Conservation (phyloP, 495 filamentous ascomycete genomes). For the Penicillium salamii region DNA sequence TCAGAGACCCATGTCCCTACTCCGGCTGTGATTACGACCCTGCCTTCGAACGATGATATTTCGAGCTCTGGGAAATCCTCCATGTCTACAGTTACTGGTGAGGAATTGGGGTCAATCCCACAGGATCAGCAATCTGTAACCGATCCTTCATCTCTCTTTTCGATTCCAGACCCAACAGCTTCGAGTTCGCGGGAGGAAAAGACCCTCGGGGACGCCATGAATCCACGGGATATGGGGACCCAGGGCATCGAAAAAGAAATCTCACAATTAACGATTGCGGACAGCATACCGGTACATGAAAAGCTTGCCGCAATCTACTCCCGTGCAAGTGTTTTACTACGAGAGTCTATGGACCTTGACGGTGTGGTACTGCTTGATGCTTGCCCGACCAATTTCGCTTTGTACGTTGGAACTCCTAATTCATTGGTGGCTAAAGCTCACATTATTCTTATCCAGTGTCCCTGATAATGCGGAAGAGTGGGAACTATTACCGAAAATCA, state of each 20-base stretch:
- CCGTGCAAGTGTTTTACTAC: constrained; percentile 35
- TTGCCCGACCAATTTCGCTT: constrained; percentile 21
- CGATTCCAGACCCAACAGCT: constrained; percentile 6
- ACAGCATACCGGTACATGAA: constrained; percentile 8
- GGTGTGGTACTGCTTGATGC: constrained; percentile 43
- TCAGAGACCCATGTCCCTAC: not conserved
- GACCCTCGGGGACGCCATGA: constrained; percentile 7
- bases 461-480: constrained; percentile 13
- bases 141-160: constrained; percentile 9
- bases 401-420: not conserved
- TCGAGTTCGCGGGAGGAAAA: constrained; percentile 13
- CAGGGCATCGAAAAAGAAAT: not conserved
- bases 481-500: constrained; percentile 26
- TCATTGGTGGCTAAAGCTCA: not conserved
- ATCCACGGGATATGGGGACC: not conserved
- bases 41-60: not conserved
- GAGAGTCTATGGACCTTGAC: constrained; percentile 41
- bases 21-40: not conserved
- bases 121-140: not conserved
- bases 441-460: constrained; percentile 4
- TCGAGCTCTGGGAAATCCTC: not conserved
- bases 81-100: constrained; percentile 5
- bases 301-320: constrained; percentile 29
- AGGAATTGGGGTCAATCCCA: constrained; percentile 4
- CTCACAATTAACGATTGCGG: constrained; percentile 3